Base-by-base conservation (phyloP, 305 asterid species). In the Striga hermonthica region DNA sequence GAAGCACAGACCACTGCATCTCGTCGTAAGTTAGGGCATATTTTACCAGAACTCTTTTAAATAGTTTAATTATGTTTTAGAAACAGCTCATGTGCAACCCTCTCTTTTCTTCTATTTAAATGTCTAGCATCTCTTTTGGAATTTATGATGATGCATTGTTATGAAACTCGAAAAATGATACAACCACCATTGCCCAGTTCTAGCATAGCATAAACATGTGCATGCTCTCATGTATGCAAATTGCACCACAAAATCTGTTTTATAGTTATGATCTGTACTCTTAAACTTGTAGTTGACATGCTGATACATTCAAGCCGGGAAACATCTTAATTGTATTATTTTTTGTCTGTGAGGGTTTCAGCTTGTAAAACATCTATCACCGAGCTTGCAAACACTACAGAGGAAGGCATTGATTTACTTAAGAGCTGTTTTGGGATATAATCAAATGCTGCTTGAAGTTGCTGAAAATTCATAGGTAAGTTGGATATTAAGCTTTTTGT, bases 1-100 rank as follows among this genome's bases (percentile, higher is more conserved):
- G 97, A 84, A 79, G 84, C 80, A 61, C 95, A 90, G 77, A 76
- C 86, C 61, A 65, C 77, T 72, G 81, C 92, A 64, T 74, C 96
- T 80, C 91, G 90, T 16, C 31, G 97, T 90, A 82, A 84, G 96
- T 79, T 75, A 54, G 22, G 66, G 11, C 14, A 28, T 54, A 22
- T 59, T 64, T 47, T 22, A 44, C 35, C 3, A 43, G 9, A 34
- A 39, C 10, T 31, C 50, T 16, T 37, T 47, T 15, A 3, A 44
- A 60, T 37, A 57, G 48, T 62, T 45, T 28, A 11, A 50, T 60
- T 44, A 11, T 45, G 16, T 13, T 57, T 72, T 15, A 28, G 60
- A 38, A 59, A 60, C 50, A 47, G 7, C 49, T 47, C 28, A 57
- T 35, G 40, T 35, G 6, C 62, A 52, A 31, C 15, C 45, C 50